Evolutionary conservation across 352 stramenopile species (phyloP).

Genomic region (Pythium diclinum): DNA sequence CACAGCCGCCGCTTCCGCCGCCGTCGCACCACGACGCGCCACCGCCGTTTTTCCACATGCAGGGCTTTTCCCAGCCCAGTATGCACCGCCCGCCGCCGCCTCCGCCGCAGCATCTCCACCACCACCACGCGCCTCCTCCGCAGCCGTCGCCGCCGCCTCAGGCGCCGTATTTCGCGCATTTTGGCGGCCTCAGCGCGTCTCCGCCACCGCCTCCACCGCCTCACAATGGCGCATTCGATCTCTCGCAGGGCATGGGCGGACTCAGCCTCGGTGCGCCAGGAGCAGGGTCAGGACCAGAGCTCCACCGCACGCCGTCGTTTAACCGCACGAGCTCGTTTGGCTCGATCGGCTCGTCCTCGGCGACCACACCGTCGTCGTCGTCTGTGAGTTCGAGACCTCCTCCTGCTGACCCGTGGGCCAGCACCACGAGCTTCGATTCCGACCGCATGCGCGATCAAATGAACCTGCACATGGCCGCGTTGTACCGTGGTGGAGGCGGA

Average conservation of each 20-base stretch:
- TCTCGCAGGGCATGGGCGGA: conserved; percentile 40
- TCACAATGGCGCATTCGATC: conserved; percentile 26
- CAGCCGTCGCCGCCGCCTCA: conserved; percentile 1
- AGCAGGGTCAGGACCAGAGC: conserved; percentile 10
- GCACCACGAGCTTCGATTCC: conserved; percentile 16
- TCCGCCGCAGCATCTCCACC: conserved; percentile 8
- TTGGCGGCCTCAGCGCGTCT: conserved; percentile 12
- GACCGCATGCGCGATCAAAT: conserved; percentile 56
- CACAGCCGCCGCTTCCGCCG: conserved; percentile 16
- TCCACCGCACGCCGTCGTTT: conserved; percentile 9
- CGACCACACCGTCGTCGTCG: conserved; percentile 20
- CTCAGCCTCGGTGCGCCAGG: conserved; percentile 29
- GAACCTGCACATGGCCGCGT: conserved; percentile 75
- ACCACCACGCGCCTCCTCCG: conserved; percentile 1
- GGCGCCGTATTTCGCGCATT: conserved; percentile 7
- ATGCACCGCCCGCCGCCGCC: conserved; percentile 8
- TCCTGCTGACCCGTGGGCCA: conserved; percentile 16
- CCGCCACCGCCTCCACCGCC: conserved; percentile 13
- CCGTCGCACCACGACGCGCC: conserved; percentile 12
- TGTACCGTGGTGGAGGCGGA: conserved; percentile 40
- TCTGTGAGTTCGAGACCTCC: conserved; percentile 1
- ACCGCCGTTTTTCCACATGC: conserved; percentile 14
- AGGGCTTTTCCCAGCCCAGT: background rate
- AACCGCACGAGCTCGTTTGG: conserved; percentile 12
- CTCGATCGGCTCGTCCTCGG: conserved; percentile 21